phyloP scores from a whole-genome alignment of 495 filamentous ascomycete genomes.

The Hypoxylon perforatum region DNA sequence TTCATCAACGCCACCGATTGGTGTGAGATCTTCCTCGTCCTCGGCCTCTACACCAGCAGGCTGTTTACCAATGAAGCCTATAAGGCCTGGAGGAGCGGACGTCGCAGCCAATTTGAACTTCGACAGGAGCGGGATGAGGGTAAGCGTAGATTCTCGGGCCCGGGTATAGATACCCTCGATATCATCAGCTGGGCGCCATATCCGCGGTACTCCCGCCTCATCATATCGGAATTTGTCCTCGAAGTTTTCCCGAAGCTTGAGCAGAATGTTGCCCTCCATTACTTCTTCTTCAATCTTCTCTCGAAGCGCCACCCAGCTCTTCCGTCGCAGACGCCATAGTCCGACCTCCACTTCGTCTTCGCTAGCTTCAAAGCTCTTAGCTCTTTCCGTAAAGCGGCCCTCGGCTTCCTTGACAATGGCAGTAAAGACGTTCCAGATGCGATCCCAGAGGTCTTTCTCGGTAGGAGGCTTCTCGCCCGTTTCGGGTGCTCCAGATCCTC shows the following conservation, averaged over 20 bases:
- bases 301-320: conserved; percentile 90
- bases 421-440: conserved; percentile 89
- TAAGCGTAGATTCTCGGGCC: conserved; percentile 89
- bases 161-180: conserved; percentile 94
- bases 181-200: conserved; percentile 97
- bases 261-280: conserved; percentile 93
- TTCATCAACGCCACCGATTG: conserved; percentile 91
- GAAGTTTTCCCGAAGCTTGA: conserved; percentile 97
- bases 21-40: conserved; percentile 87
- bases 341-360: conserved; percentile 93
- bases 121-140: conserved; percentile 87
- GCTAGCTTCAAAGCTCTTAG: conserved; percentile 91
- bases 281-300: conserved; percentile 97
- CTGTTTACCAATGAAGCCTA: conserved; percentile 81
- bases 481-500: conserved; percentile 81
- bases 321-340: conserved; percentile 88
- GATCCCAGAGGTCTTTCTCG: conserved; percentile 94
- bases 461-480: conserved; percentile 73
- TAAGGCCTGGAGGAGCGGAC: conserved; percentile 78
- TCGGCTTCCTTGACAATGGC: conserved; percentile 89
- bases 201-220: conserved; percentile 90
- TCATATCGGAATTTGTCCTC: conserved; percentile 99
- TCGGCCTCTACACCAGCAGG: conserved; percentile 80
- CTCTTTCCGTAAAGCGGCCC: conserved; percentile 82
- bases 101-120: conserved; percentile 80